These are phyloP conservation scores for Fusarium sp. DNA, from an alignment of 2,329 filamentous ascomycete genomes.

Conservation along the genomic window DNA sequence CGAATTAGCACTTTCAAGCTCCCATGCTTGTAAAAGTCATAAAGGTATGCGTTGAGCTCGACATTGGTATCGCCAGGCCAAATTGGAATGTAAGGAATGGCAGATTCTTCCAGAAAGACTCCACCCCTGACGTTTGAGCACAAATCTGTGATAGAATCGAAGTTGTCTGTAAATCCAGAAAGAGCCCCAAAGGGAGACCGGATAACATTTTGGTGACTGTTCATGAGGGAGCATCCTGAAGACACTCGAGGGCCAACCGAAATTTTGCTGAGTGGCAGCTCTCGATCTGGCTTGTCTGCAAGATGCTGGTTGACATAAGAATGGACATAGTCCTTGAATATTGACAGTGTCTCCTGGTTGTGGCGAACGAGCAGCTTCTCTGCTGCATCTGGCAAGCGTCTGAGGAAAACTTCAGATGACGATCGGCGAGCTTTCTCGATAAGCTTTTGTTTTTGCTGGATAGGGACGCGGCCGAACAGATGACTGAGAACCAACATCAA, in stretches of 20 bases:
- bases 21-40: slow-evolving; percentile 82
- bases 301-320: slow-evolving; percentile 76
- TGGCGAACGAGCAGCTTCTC: slow-evolving; percentile 67
- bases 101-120: slow-evolving; percentile 79
- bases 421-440: slow-evolving; percentile 64
- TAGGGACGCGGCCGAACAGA: slow-evolving; percentile 71
- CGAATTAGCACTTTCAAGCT: slow-evolving; percentile 67
- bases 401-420: slow-evolving; percentile 73
- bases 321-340: slow-evolving; percentile 75
- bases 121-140: slow-evolving; percentile 72
- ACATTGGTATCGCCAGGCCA: slow-evolving; percentile 64
- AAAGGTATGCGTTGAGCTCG: slow-evolving; percentile 73
- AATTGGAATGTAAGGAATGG: slow-evolving; percentile 75
- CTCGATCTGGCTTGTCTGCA: slow-evolving; percentile 58
- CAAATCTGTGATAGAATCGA: slow-evolving; percentile 73
- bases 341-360: slow-evolving; percentile 72
- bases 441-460: slow-evolving; percentile 57
- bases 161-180: slow-evolving; percentile 73
- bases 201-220: slow-evolving; percentile 53
- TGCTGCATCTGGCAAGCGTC: slow-evolving; percentile 68
- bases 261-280: slow-evolving; percentile 68
- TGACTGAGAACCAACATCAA: slow-evolving; percentile 77
- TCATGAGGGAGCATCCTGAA: neutral
- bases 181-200: slow-evolving; percentile 78
- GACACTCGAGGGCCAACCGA: slow-evolving; percentile 51